A percentile compares a stretch with the other conserved stretches of the same genome.
Evolutionary conservation across 805 yeast genomes (phyloP).

Genomic region (Clavispora vitiphila): DNA sequence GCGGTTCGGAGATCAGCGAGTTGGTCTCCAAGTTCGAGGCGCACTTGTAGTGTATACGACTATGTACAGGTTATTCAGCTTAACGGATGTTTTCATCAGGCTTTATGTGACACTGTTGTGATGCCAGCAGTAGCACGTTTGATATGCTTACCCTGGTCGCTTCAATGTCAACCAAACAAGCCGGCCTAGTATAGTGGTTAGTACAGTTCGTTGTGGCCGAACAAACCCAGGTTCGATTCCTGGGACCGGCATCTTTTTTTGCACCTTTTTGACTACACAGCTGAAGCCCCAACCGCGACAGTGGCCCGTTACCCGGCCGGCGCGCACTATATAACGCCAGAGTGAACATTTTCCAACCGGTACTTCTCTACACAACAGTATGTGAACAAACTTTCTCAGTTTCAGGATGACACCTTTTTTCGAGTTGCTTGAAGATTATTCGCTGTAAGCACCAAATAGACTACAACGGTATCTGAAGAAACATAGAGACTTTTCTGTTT

Average conservation of each 20-base stretch:
- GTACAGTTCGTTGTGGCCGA: slow-evolving; percentile 73
- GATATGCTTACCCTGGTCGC: too few species aligned
- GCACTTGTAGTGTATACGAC: slow-evolving; percentile 17
- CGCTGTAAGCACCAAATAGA: slow-evolving; percentile 74
- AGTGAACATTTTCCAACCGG: neutral
- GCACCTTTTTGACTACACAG: neutral
- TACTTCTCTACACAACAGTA: slow-evolving; percentile 8
- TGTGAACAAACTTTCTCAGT: slow-evolving; percentile 9
- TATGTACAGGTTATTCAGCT: too few species aligned
- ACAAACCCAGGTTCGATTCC: slow-evolving; percentile 72
- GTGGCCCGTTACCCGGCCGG: slow-evolving; percentile 11
- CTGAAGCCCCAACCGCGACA: neutral
- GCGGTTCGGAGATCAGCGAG: slow-evolving; percentile 51
- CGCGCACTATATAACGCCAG: slow-evolving; percentile 1
- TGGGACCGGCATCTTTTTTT: slow-evolving; percentile 54
- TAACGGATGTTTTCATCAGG: neutral
- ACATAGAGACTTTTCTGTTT: slow-evolving; percentile 3
- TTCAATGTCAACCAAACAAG: slow-evolving; percentile 2
- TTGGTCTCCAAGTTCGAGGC: slow-evolving; percentile 36
- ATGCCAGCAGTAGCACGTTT: too few species aligned
- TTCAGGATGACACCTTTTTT: slow-evolving; percentile 18
- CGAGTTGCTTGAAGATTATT: slow-evolving; percentile 26
- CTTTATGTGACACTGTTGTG: too few species aligned
- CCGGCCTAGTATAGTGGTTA: slow-evolving; percentile 61
- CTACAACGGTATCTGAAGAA: slow-evolving; percentile 95